A percentile compares a stretch with the other conserved stretches of the same genome.
phyloP scores from a whole-genome alignment of 2,329 filamentous ascomycete genomes.

The Arthrobotrys sphaeroides region DNA sequence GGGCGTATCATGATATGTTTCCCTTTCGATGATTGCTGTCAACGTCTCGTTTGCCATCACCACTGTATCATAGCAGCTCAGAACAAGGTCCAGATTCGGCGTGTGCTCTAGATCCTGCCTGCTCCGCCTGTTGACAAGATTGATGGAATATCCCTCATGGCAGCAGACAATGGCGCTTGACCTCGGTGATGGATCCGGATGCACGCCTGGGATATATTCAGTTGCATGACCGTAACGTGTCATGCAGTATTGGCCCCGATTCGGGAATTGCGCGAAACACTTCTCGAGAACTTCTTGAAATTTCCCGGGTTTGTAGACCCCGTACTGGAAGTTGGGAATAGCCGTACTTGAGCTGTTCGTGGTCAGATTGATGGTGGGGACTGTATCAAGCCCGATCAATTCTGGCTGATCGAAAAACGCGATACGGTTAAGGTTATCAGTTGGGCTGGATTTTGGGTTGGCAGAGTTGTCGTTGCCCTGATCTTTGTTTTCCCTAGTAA shows the following conservation, averaged over 20 bases:
- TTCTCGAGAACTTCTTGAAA: neutral
- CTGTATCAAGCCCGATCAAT: too few species aligned
- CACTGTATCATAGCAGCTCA: neutral
- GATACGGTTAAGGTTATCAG: too few species aligned
- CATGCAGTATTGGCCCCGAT: neutral
- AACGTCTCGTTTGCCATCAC: slow-evolving; percentile 3
- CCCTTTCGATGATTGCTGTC: neutral
- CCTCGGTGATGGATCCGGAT: too few species aligned
- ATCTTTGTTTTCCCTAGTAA: too few species aligned
- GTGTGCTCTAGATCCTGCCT: neutral
- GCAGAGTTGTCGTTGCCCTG: too few species aligned
- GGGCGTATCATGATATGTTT: too few species aligned
- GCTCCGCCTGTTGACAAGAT: neutral
- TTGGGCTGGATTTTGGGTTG: too few species aligned
- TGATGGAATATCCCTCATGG: neutral
- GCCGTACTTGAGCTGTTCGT: too few species aligned
- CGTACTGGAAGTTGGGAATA: too few species aligned
- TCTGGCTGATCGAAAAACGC: too few species aligned
- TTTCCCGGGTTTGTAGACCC: neutral
- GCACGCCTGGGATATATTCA: neutral
- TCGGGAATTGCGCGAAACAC: neutral
- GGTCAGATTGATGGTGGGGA: too few species aligned
- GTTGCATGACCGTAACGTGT: neutral
- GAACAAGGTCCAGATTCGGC: neutral
- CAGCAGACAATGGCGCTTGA: slow-evolving; percentile 4